Conservation (phyloP, 2,329 filamentous ascomycete genomes). For the Fusarium xylarioides region DNA sequence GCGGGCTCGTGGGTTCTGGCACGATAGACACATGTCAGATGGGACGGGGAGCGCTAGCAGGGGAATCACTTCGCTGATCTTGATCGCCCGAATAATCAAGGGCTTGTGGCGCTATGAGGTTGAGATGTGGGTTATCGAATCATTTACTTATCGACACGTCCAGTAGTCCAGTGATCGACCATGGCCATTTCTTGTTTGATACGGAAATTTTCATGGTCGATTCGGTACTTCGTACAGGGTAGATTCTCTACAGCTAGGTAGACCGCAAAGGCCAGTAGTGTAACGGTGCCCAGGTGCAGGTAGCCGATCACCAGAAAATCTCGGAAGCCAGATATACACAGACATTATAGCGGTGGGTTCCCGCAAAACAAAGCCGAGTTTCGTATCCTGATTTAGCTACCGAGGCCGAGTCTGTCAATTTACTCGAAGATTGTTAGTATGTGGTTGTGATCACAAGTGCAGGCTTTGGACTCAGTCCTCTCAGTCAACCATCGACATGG, state of each 20-base stretch:
- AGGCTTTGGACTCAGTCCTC: not conserved
- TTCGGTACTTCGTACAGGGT: conserved; percentile 6
- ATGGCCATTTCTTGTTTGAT: not conserved
- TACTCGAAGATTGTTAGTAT: not conserved
- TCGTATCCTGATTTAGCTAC: conserved; percentile 37
- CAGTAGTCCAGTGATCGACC: conserved; percentile 3
- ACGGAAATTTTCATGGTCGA: not conserved
- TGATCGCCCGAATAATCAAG: conserved; percentile 30
- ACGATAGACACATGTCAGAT: conserved; percentile 43
- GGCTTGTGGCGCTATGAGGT: not conserved
- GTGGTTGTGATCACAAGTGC: not conserved
- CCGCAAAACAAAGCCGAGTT: conserved; percentile 11
- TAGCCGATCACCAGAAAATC: conserved; percentile 14
- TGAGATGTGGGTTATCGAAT: conserved; percentile 34
- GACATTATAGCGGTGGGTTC: conserved; percentile 26
- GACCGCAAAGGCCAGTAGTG: conserved; percentile 10
- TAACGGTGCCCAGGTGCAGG: conserved; percentile 23
- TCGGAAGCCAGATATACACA: conserved; percentile 3
- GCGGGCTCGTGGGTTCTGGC: conserved; percentile 40
- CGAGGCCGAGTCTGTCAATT: not conserved
- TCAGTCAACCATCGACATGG: not conserved
- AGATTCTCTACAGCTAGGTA: not conserved
- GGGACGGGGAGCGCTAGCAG: conserved; percentile 38
- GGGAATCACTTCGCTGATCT: conserved; percentile 38
- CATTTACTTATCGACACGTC: conserved; percentile 6